phyloP scores from a whole-genome alignment of 106 monocot species.

The Vanilla planifolia region DNA sequence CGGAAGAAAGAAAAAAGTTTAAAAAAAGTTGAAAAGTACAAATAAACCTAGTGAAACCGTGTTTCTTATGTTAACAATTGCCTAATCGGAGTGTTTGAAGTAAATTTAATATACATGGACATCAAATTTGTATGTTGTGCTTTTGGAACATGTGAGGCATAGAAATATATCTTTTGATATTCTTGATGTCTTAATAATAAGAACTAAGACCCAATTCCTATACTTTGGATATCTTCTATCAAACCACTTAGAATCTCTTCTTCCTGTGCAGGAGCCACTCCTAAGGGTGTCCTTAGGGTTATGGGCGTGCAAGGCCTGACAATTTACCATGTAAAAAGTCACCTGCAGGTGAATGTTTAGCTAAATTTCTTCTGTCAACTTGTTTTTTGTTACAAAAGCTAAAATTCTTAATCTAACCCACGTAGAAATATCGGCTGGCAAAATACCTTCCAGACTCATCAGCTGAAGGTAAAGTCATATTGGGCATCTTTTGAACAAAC shows the following conservation, averaged over 20 bases:
- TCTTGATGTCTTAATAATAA: neutral
- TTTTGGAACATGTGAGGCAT: neutral
- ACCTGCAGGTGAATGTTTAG: constrained; percentile 41
- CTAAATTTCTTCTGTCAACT: neutral
- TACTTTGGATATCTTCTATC: neutral
- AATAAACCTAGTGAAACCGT: neutral
- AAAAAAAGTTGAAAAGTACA: neutral
- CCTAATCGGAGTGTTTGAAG: neutral
- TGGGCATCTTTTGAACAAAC: neutral
- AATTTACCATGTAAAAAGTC: constrained; percentile 76
- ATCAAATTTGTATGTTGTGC: neutral
- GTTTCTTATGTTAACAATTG: neutral
- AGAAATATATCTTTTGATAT: neutral
- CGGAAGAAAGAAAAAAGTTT: neutral
- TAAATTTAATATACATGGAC: neutral
- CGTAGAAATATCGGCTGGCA: constrained; percentile 57
- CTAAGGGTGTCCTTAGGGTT: constrained; percentile 48
- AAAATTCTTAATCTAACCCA: neutral
- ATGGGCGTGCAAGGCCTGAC: constrained; percentile 61
- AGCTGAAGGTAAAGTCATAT: constrained; percentile 26
- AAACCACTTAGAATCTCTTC: neutral
- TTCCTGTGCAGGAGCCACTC: constrained; percentile 45
- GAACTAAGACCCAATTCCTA: neutral
- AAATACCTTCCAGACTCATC: constrained; percentile 42
- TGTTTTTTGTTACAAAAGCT: neutral